Percentiles rank a stretch among this genome's conserved stretches.
Evolutionary conservation across 345 rosid genomes (phyloP).

Genomic region (Gossypium longicalyx): DNA sequence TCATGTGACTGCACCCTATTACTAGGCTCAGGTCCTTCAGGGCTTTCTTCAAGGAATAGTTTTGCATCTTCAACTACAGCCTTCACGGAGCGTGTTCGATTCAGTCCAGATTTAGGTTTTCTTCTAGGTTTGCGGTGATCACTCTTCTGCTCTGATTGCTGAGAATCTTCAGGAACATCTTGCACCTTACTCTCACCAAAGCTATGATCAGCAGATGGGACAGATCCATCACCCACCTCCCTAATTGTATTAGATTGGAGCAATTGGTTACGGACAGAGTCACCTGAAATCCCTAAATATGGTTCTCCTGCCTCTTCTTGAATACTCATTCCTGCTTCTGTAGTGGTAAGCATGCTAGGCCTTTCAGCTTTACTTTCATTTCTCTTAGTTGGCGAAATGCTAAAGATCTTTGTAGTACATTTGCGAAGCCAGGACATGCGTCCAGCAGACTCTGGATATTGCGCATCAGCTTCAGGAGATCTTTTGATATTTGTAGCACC

Average conservation of each 20-base stretch:
- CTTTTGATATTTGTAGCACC: constrained; percentile 28
- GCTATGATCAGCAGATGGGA: constrained; percentile 56
- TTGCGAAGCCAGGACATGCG: constrained; percentile 57
- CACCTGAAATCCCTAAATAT: constrained; percentile 20
- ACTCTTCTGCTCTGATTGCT: constrained; percentile 47
- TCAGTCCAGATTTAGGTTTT: constrained; percentile 45
- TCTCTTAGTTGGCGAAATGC: constrained; percentile 59
- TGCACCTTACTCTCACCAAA: constrained; percentile 43
- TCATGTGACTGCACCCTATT: constrained; percentile 24
- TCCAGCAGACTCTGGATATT: constrained; percentile 41
- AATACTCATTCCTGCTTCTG: constrained; percentile 21
- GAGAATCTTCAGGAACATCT: constrained; percentile 49
- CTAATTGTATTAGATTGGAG: constrained; percentile 27
- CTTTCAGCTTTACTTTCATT: constrained; percentile 29
- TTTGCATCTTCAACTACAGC: constrained; percentile 58
- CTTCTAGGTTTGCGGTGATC: constrained; percentile 38
- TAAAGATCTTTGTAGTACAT: constrained; percentile 53
- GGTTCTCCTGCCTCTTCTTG: constrained; percentile 27
- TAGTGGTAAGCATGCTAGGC: constrained; percentile 13
- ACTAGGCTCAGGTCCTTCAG: constrained; percentile 31
- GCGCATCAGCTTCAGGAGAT: constrained; percentile 31
- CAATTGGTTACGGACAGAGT: constrained; percentile 24
- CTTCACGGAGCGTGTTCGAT: constrained; percentile 43
- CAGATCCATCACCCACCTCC: constrained; percentile 31
- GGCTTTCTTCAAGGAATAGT: constrained; percentile 36